Conservation (phyloP, 2,329 filamentous ascomycete species). For the Pestalotiopsis sp. region DNA sequence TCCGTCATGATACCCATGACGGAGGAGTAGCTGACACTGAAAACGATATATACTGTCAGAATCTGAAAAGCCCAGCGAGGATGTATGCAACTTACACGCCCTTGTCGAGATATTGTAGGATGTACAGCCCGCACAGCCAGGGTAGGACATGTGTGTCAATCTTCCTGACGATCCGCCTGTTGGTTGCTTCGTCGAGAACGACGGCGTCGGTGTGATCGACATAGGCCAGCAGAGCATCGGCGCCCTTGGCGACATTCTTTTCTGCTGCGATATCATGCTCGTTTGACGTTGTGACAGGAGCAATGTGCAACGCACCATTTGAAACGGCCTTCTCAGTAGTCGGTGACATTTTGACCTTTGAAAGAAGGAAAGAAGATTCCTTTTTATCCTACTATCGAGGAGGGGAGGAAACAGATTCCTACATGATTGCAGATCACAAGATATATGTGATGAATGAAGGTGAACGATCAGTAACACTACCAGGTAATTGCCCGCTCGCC, state of each 20-base stretch:
- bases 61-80: not conserved
- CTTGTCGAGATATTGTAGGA: constrained; percentile 11
- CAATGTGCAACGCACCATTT: not conserved
- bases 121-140: constrained; percentile 7
- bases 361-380: not conserved
- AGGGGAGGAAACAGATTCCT: not conserved
- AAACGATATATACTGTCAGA: not conserved
- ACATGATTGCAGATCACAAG: not conserved
- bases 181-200: constrained; percentile 1
- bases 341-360: not conserved
- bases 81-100: constrained; percentile 5
- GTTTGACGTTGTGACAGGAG: not conserved
- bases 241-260: not conserved
- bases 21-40: constrained; percentile 9
- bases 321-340: not conserved
- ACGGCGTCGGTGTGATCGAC: not conserved
- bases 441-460: not conserved
- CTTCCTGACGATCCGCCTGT: constrained; percentile 1
- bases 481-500: not conserved
- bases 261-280: not conserved
- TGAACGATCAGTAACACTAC: too few relatives aligned
- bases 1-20: constrained; percentile 43
- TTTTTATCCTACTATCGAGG: not conserved
- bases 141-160: constrained; percentile 6
- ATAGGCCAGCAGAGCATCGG: constrained; percentile 4